These are phyloP conservation scores for Salinomyces thailandicus DNA, from an alignment of 2,329 filamentous ascomycete genomes.

Conservation along the genomic window DNA sequence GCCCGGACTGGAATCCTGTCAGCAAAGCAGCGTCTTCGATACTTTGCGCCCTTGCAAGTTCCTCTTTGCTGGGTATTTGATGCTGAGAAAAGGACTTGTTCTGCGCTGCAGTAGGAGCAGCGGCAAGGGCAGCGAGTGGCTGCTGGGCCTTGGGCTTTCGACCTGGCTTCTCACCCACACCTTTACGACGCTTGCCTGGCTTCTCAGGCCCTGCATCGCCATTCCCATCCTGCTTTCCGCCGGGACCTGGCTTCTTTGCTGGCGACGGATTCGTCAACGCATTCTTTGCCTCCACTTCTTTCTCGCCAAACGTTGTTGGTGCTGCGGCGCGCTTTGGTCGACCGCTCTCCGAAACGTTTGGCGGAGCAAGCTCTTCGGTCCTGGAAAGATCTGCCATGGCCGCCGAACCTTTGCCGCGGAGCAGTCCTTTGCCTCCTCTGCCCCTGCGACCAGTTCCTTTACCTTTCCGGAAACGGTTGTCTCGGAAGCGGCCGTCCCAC, in stretches of 20 bases:
- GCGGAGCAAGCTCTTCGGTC: constrained; percentile 24
- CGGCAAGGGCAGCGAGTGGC: constrained; percentile 28
- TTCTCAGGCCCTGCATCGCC: constrained; percentile 24
- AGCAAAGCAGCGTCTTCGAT: constrained; percentile 27
- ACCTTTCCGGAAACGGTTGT: constrained; percentile 51
- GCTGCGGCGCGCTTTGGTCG: constrained; percentile 47
- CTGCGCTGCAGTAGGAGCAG: constrained; percentile 13
- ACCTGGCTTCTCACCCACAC: constrained; percentile 25
- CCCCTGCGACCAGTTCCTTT: constrained; percentile 22
- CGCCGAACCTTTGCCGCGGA: constrained; percentile 38
- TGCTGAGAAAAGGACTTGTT: constrained; percentile 13
- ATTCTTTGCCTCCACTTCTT: constrained; percentile 52
- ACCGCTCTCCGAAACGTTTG: constrained; percentile 36
- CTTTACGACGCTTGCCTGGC: constrained; percentile 21
- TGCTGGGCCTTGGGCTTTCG: constrained; percentile 32
- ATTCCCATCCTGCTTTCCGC: constrained; percentile 16
- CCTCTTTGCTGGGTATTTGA: constrained; percentile 19
- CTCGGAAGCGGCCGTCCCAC: constrained; percentile 64
- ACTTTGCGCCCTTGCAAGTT: constrained; percentile 15
- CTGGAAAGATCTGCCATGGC: constrained; percentile 54
- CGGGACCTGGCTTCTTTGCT: constrained; percentile 27
- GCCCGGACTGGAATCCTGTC: constrained; percentile 20
- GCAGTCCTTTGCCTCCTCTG: constrained; percentile 41
- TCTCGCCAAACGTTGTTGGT: constrained; percentile 62
- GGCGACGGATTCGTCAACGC: constrained; percentile 46